These are phyloP conservation scores for Solanum aculeatissimum DNA, from an alignment of 305 asterid species.

Conservation along the genomic window DNA sequence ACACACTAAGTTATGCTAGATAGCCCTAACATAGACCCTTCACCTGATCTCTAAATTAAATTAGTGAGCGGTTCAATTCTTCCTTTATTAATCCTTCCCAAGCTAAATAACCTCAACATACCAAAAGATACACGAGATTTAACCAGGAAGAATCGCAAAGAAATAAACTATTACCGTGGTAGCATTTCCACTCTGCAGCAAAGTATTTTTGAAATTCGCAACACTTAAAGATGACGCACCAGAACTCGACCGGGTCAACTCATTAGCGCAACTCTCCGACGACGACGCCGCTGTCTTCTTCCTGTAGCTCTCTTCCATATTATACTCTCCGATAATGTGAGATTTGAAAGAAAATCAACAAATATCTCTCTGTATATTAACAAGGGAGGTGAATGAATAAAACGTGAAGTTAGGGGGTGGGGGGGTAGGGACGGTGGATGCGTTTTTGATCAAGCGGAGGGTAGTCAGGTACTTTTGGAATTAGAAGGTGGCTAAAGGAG, in stretches of 20 bases:
- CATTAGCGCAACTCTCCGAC: slow-evolving; percentile 1
- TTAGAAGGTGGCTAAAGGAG: not conserved
- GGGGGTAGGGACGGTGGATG: not conserved
- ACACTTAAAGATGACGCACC: slow-evolving; percentile 25
- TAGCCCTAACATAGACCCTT: not conserved
- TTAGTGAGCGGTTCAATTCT: not conserved
- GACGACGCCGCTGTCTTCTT: not conserved
- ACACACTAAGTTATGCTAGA: not conserved
- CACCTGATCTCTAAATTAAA: not conserved
- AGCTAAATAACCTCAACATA: not conserved
- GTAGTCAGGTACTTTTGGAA: not conserved
- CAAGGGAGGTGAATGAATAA: not conserved
- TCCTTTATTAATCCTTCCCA: not conserved
- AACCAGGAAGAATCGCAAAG: not conserved
- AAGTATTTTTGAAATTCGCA: slow-evolving; percentile 13
- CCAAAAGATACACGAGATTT: not conserved
- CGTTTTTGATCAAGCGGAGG: not conserved
- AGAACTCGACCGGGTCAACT: slow-evolving; percentile 21
- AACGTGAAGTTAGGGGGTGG: slow-evolving; percentile 4
- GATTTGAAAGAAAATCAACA: not conserved
- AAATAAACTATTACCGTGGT: slow-evolving; percentile 15
- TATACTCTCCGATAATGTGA: not conserved
- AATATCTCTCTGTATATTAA: not conserved
- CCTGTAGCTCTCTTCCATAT: slow-evolving; percentile 16
- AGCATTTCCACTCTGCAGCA: slow-evolving; percentile 3